A percentile compares a stretch with the other conserved stretches of the same genome.
phyloP scores from a whole-genome alignment of 805 yeast genomes.

The Yarrowia divulgata region DNA sequence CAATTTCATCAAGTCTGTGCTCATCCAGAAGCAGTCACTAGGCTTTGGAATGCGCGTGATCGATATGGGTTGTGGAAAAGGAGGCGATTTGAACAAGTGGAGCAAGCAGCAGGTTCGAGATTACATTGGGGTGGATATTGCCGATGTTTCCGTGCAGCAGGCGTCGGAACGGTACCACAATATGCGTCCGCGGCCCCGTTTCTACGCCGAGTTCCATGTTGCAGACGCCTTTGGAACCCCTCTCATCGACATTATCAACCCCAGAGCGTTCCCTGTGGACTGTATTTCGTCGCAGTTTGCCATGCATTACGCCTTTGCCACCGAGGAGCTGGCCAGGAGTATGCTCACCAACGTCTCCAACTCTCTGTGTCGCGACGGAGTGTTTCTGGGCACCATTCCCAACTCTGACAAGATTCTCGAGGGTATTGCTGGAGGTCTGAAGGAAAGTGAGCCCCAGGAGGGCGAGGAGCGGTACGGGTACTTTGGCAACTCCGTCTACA shows the following conservation, averaged over 20 bases:
- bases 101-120: constrained; percentile 74
- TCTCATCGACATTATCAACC: constrained; percentile 71
- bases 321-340: constrained; percentile 77
- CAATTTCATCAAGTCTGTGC: constrained; percentile 86
- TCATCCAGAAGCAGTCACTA: constrained; percentile 70
- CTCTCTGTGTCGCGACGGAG: constrained; percentile 81
- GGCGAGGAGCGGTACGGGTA: constrained; percentile 56
- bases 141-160: constrained; percentile 85
- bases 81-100: constrained; percentile 95
- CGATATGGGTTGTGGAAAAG: constrained; percentile 97
- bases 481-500: constrained; percentile 88
- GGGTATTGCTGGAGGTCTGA: constrained; percentile 54
- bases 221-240: constrained; percentile 88
- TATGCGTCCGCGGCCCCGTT: constrained; percentile 58
- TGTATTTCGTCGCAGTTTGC: constrained; percentile 91
- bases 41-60: constrained; percentile 62
- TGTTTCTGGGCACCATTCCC: constrained; percentile 93
- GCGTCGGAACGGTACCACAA: constrained; percentile 78
- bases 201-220: constrained; percentile 83
- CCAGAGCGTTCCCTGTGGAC: constrained; percentile 84
- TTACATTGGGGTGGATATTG: constrained; percentile 89
- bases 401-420: constrained; percentile 82
- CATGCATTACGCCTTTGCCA: constrained; percentile 91
- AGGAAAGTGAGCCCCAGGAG: constrained; percentile 53
- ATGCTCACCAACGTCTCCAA: constrained; percentile 77